Evolutionary conservation across 1,284 basidiomycete species (phyloP).

Genomic region (Cryptococcus sp.): DNA sequence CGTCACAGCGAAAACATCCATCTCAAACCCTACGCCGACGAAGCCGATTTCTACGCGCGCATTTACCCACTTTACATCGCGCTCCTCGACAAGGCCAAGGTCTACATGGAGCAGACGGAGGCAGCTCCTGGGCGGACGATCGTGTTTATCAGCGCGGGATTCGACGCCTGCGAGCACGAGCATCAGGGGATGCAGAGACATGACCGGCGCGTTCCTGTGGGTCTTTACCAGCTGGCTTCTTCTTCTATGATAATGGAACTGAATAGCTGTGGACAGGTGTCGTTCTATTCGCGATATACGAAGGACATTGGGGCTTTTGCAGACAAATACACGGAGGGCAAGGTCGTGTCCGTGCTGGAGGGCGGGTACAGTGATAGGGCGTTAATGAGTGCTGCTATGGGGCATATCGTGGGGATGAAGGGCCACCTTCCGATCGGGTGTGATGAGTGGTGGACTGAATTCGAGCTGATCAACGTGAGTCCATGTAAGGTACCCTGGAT

Average conservation of each 20-base stretch:
- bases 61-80: slow-evolving; percentile 71
- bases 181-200: slow-evolving; percentile 89
- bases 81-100: slow-evolving; percentile 67
- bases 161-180: slow-evolving; percentile 93
- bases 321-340: slow-evolving; percentile 63
- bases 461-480: slow-evolving; percentile 63
- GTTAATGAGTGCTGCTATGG: slow-evolving; percentile 73
- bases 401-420: slow-evolving; percentile 68
- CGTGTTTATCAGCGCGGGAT: slow-evolving; percentile 77
- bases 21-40: slow-evolving; percentile 68
- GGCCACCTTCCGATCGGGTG: slow-evolving; percentile 48
- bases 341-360: slow-evolving; percentile 83
- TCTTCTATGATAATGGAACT: neutral
- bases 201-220: slow-evolving; percentile 74
- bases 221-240: slow-evolving; percentile 31
- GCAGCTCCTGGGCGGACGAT: slow-evolving; percentile 68
- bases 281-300: slow-evolving; percentile 81
- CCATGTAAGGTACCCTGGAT: neutral
- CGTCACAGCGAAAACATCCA: slow-evolving; percentile 71
- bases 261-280: slow-evolving; percentile 44
- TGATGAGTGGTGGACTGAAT: slow-evolving; percentile 65
- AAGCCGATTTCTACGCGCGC: slow-evolving; percentile 70
- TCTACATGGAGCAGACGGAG: slow-evolving; percentile 67
- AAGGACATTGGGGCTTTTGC: slow-evolving; percentile 68
- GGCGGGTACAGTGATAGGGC: slow-evolving; percentile 93